Base-by-base conservation (phyloP, 805 yeast species). In the Metschnikowia chrysomelidarum region DNA sequence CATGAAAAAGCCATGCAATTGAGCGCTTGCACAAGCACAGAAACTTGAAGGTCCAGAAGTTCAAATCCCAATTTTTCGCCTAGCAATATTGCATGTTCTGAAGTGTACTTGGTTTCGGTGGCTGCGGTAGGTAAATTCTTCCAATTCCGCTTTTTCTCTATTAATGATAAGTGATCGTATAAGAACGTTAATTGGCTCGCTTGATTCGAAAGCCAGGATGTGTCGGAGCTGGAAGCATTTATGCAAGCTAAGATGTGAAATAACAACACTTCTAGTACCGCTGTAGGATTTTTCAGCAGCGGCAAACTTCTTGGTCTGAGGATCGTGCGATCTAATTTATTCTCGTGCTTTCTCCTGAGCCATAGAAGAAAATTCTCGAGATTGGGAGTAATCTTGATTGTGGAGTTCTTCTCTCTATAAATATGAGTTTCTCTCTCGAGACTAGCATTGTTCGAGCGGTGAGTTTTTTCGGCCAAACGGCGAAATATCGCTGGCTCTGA, bases 391-490 rank as follows among this genome's bases (percentile, higher is more conserved):
- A 38, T 24, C n/a, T 32, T 23, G 19, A 26, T 19, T 23, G 5
- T 18, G 2, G 25, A 20, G 14, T 14, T 13, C 12, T 23, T 24
- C 19, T 30, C 29, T 13, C 36, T 30, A 17, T 42, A 47, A 6
- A 32, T 26, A 3, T 24, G 21, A 4, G 45, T 36, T 27, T 50
- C 50, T 7, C 40, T 35, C 17, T 37, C 44, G 6, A 50, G 24
- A n/a, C 43, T 41, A 19, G 50, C 45, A 36, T 36, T 47, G 19
- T 26, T 29, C 7, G 28, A 34, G 23, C 56, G 46, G 29, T 50
- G 55, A 14, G 44, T 19, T 13, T 41, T 46, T 34, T 48, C 52
- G 13, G 47, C 43, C 34, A 48, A 39, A 9, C 52, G 43, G 15
- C 49, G 47, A 27, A 31, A 42, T n/a, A 38, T 24, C 7, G 34